Evolutionary conservation across 2,329 filamentous ascomycete genomes (phyloP), one percentile per base, ranked within the genome.

Genomic region (Aspergillus novoparasiticus): DNA sequence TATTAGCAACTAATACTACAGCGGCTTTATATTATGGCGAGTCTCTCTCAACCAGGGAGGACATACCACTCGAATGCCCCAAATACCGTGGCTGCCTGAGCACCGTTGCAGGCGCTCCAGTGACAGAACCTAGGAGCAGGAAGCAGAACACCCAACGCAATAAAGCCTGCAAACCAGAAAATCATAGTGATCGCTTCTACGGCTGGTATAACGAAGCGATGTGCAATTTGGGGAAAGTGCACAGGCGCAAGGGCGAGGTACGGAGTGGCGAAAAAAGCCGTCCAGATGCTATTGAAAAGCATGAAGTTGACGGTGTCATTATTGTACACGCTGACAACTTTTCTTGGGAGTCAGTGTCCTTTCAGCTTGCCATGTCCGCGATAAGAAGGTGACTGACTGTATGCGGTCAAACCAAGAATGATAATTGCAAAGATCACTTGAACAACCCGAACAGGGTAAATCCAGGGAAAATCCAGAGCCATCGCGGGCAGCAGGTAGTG

Each of bases 91-190:
- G 80, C 80, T 19, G 82, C 83, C 78, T 90, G 87, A 10, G 85
- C 79, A 12, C 85, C 80, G 51, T 82, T 81, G 76, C 91, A 94
- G 19, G 81, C 82, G 21, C 77, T 80, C 48, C 82, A 81, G 48
- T 80, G 82, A 72, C 87, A 89, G 61, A 84, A 80, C 10, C 74
- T 78, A 0, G 86, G 80, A 19, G 85, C 83, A 59, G 86, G 85
- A 62, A 93, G 78, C 60, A 83, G 83, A 23, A 88, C 89, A 0
- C 90, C 92, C 12, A 94, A 78, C 0, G 92, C 92, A 68, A 96
- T 89, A 71, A 93, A 90, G 8, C 92, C 93, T 0, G 90, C 89
- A 73, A 97, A 95, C 93, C 93, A 97, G 82, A 96, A 96, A 61
- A 96, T 83, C 80, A 90, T 89, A 11, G 92, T 95, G 28, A 95